Evolutionary conservation across 176 grass and related monocot species (phyloP), one percentile per base, ranked within the genome.

Genomic region (Thalia dealbata): DNA sequence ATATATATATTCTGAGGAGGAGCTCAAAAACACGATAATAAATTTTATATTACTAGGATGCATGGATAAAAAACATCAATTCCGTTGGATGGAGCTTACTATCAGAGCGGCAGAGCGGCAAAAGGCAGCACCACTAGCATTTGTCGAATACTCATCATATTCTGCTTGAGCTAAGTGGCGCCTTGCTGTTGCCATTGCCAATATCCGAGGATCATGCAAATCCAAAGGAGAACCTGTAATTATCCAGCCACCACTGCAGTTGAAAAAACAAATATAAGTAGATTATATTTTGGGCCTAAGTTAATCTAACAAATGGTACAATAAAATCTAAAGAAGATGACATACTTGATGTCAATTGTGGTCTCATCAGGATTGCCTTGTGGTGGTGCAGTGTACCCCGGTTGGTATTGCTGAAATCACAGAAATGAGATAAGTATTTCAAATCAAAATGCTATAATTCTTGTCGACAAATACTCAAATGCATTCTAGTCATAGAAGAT

Each of bases 71-170:
- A 41, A 44, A 19, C 38, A 68, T 43, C 10, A 22, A 44, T 68
- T 68, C 65, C 12, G 35, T 14, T 74, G 16, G 44, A 41, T 41
- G 67, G 60, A 10, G 64, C 91, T 89, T 74, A 96, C 92, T 75
- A 96, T 92, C 26, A 96, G 73, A 85, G 85, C 83, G 77, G 86
- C 82, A 71, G 86, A 96, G 24, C 92, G 84, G 75, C 92, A 96
- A 86, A 96, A 92, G 7, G 92, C 88, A 79, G 92, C 92, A 70
- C 88, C 85, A 16, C 79, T 96, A 25, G 78, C 86, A 81, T 85
- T 92, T 65, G 89, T 87, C 32, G 80, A 52, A 86, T 96, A 92
- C 50, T 92, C 89, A 78, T 96, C 89, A 52, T 92, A 96, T 54
- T 92, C 89, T 64, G 84, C 84, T 80, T 96, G 89, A 72, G 85